Evolutionary conservation across 1,139 yeast genomes (phyloP), one percentile per base, ranked within the genome.

Genomic region (Saccharomyces hybrid): DNA sequence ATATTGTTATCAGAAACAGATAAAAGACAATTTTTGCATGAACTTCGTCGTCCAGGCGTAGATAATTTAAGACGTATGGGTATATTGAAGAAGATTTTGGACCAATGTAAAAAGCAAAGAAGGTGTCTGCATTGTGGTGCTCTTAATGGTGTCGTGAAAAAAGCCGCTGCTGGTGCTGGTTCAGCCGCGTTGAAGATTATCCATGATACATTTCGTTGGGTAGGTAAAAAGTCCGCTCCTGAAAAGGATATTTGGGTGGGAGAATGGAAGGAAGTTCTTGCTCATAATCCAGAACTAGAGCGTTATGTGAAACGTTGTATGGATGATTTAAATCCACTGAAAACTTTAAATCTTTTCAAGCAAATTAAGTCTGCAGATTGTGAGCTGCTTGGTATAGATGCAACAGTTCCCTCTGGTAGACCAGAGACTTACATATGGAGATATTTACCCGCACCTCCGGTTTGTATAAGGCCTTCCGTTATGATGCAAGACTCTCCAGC

Each of bases 391-490:
- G 99, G 99, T 51, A 83, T 95, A 60, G 95, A 93, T 68, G 82
- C 97, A 1, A 78, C 88, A 4, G 59, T 63, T 26, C 79, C 83
- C 61, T 89, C 91, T 41, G 97, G 98, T 46, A 79, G 99, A 60
- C 99, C 99, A 1, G 99, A 93, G 71, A 89, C 87, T 81, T 93
- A 91, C 70, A 82, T 95, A 49, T 95, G 99, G 99, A 80, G 96
- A 65, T 95, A 91, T 69, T 78, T 95, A 54, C 99, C 99, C 0
- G 99, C 98, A 0, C 99, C 99, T 0, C 99, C 99, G 0, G 97
- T 95, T 25, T 95, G 99, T 77, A 93, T 95, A 55, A 82, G 99
- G 64, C 99, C 99, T 1, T 91, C 98, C 5, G 98, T 95, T 38
- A 78, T 83, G 77, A 89, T 89, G 90, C 95, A 89, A 68, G 96